These are phyloP conservation scores for Acanthamoeba rhysodes DNA, from an alignment of 208 protist species.

Conservation along the genomic window DNA sequence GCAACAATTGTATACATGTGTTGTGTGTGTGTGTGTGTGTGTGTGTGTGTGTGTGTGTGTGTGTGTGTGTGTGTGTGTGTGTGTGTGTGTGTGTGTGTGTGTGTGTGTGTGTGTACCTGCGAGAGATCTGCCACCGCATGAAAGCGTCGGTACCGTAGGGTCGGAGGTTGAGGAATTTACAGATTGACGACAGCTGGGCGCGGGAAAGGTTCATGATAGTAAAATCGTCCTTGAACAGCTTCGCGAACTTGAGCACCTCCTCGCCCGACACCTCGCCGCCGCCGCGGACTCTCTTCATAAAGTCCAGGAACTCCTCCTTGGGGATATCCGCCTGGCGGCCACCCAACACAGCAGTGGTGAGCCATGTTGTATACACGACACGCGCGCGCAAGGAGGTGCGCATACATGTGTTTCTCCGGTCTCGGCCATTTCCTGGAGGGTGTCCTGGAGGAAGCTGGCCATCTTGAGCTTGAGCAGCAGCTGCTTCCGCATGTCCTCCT, in stretches of 20 bases:
- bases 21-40: too few species aligned
- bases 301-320: constrained; percentile 80
- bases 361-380: background rate
- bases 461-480: constrained; percentile 75
- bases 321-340: background rate
- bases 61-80: too few species aligned
- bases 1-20: too few species aligned
- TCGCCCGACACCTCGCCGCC: constrained; percentile 80
- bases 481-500: constrained; percentile 77
- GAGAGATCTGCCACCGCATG: constrained; percentile 57
- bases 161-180: constrained; percentile 77
- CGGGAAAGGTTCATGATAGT: constrained; percentile 88
- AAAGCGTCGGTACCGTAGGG: constrained; percentile 74
- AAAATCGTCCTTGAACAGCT: constrained; percentile 89
- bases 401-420: background rate
- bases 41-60: too few species aligned
- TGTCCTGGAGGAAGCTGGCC: constrained; percentile 86
- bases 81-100: too few species aligned
- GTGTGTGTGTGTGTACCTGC: background rate
- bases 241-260: constrained; percentile 85
- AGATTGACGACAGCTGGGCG: constrained; percentile 85
- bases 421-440: constrained; percentile 80
- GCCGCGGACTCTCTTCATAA: constrained; percentile 82
- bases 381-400: background rate
- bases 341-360: background rate